Evolutionary conservation across 1,139 yeast genomes (phyloP).

Genomic region (Hemisphaericaspora lyxosophila): DNA sequence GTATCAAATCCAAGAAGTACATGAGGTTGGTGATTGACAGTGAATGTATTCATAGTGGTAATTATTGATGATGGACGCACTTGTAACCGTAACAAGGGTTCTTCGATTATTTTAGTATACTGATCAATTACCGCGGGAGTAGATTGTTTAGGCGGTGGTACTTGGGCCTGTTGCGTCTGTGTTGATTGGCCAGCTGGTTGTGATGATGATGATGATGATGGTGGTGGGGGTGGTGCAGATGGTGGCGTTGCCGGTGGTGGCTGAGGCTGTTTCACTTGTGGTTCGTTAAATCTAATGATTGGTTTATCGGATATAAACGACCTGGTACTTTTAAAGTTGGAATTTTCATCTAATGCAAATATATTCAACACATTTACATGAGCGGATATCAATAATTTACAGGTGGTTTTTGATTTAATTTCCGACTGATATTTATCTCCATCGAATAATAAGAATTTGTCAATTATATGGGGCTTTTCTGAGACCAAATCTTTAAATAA

Average conservation of each 20-base stretch:
- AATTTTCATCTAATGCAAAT: slow-evolving; percentile 28
- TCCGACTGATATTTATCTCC: slow-evolving; percentile 23
- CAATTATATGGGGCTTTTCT: slow-evolving; percentile 13
- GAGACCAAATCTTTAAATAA: slow-evolving; percentile 4
- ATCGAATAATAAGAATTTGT: slow-evolving; percentile 26
- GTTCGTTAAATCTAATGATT: slow-evolving; percentile 20
- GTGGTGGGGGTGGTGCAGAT: background rate
- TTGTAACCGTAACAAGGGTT: slow-evolving; percentile 35
- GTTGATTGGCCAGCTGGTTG: too few relatives aligned
- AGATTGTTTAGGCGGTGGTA: background rate
- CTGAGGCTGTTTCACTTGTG: slow-evolving; percentile 4
- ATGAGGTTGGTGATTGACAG: slow-evolving; percentile 23
- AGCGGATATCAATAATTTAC: slow-evolving; percentile 31
- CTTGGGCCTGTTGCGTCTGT: slow-evolving; percentile 2
- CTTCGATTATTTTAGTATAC: slow-evolving; percentile 28
- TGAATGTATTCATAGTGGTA: slow-evolving; percentile 32
- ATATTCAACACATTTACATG: slow-evolving; percentile 41
- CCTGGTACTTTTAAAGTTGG: slow-evolving; percentile 23
- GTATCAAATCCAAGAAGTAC: slow-evolving; percentile 38
- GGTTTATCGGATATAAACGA: slow-evolving; percentile 25
- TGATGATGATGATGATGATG: too few relatives aligned
- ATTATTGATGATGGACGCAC: slow-evolving; percentile 27
- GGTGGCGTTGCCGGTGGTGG: slow-evolving; percentile 1
- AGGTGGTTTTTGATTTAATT: slow-evolving; percentile 13
- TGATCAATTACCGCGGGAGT: slow-evolving; percentile 9